Conservation (phyloP, 1,284 basidiomycete species). For the Ustanciosporium gigantosporum region DNA sequence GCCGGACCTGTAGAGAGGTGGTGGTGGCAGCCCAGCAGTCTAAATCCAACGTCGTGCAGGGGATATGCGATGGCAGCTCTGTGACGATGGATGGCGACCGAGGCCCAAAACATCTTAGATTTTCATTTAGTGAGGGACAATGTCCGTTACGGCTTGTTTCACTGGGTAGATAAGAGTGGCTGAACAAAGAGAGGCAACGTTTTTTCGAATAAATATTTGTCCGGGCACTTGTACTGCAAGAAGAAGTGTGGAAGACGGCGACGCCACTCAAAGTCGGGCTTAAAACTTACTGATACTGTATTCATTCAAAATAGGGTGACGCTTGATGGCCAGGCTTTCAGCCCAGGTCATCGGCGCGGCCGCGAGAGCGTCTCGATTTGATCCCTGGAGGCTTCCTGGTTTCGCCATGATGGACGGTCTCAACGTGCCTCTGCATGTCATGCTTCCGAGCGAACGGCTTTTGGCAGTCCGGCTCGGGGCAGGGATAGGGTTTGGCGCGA, state of each 20-base stretch:
- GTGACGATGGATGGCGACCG: too few relatives aligned
- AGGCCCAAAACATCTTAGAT: too few relatives aligned
- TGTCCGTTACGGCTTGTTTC: background rate
- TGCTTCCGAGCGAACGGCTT: constrained; percentile 54
- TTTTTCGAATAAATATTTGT: background rate
- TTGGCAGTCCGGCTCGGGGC: constrained; percentile 34
- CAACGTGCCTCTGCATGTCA: constrained; percentile 47
- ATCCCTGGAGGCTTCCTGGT: constrained; percentile 13
- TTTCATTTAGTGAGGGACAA: background rate
- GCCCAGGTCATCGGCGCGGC: constrained; percentile 24
- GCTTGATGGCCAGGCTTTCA: constrained; percentile 10
- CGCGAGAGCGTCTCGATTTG: constrained; percentile 21
- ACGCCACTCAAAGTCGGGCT: too few relatives aligned
- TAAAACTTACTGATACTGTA: constrained; percentile 44
- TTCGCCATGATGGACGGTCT: constrained; percentile 45
- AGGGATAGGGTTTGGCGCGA: constrained; percentile 43
- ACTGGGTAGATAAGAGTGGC: background rate
- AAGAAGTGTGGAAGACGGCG: too few relatives aligned
- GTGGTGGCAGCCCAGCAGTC: too few relatives aligned
- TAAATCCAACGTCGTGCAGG: too few relatives aligned
- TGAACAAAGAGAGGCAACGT: background rate
- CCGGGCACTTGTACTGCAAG: background rate
- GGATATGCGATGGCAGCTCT: too few relatives aligned
- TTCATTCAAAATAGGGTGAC: constrained; percentile 23
- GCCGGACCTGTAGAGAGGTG: too few relatives aligned